Percentiles rank a stretch among this genome's conserved stretches.
Evolutionary conservation across 345 rosid species (phyloP).

Genomic region (Theobroma cacao): DNA sequence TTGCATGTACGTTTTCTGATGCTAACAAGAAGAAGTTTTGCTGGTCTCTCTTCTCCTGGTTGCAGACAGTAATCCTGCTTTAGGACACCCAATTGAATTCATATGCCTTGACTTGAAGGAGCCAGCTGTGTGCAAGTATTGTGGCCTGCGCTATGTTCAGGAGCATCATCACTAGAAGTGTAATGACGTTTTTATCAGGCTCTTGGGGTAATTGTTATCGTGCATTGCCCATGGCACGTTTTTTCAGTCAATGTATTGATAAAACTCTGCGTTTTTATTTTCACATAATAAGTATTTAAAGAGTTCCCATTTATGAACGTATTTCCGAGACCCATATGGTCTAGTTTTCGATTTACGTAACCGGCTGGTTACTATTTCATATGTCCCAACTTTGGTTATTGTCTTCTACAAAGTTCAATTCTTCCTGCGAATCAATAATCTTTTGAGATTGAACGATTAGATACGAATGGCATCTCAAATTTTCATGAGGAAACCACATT

Average conservation of each 20-base stretch:
- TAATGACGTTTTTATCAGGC: not conserved
- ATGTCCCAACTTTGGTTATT: not conserved
- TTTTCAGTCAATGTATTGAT: not conserved
- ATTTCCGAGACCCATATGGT: not conserved
- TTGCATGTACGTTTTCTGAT: not conserved
- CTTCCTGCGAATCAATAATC: not conserved
- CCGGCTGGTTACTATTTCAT: not conserved
- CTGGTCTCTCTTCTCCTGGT: not conserved
- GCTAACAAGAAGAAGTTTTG: not conserved
- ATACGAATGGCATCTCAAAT: not conserved
- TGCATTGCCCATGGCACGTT: not conserved
- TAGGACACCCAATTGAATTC: slow-evolving; percentile 97
- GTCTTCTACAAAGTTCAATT: not conserved
- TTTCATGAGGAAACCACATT: not conserved
- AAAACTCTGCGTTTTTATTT: not conserved
- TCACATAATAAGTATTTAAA: not conserved
- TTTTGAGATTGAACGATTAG: not conserved
- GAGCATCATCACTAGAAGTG: slow-evolving; percentile 78
- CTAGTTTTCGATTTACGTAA: not conserved
- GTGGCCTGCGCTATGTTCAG: slow-evolving; percentile 89
- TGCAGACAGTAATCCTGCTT: slow-evolving; percentile 75
- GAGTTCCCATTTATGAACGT: not conserved
- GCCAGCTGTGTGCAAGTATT: slow-evolving; percentile 96
- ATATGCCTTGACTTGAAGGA: slow-evolving; percentile 86
- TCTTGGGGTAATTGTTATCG: not conserved